phyloP scores from a whole-genome alignment of 164 flowering plant species.

The Warburgia ugandensis region DNA sequence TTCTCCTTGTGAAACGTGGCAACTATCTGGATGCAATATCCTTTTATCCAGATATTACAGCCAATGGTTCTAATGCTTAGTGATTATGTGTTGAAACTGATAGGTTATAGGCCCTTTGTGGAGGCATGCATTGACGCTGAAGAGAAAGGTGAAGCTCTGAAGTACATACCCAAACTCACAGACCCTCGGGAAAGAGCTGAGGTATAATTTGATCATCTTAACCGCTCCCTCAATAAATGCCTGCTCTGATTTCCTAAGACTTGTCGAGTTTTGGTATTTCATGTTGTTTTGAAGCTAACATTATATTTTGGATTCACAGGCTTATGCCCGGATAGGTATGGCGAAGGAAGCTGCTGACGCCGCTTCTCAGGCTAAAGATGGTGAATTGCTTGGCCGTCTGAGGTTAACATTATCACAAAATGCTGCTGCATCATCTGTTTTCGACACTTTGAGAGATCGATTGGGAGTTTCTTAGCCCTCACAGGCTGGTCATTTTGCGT shows the following conservation, averaged over 20 bases:
- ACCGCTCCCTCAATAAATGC: too few relatives aligned
- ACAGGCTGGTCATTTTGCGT: too few relatives aligned
- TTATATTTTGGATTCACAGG: constrained; percentile 28
- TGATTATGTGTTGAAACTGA: neutral
- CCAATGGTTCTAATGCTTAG: neutral
- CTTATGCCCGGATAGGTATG: constrained; percentile 94
- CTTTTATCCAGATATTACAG: too few relatives aligned
- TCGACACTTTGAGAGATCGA: constrained; percentile 65
- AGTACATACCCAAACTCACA: constrained; percentile 82
- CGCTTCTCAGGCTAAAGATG: constrained; percentile 88
- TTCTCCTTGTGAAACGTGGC: neutral
- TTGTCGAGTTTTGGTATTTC: too few relatives aligned
- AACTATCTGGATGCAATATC: too few relatives aligned
- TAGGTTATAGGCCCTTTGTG: constrained; percentile 92
- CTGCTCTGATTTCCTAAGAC: too few relatives aligned
- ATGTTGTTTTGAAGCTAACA: neutral
- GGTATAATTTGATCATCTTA: constrained; percentile 30
- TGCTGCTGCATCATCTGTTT: constrained; percentile 81
- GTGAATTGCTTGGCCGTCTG: constrained; percentile 86
- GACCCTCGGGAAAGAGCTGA: constrained; percentile 92
- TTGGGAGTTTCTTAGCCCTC: constrained; percentile 56
- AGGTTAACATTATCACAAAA: constrained; percentile 69
- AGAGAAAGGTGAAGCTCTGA: constrained; percentile 84
- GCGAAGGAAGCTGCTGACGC: constrained; percentile 98
- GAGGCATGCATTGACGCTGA: constrained; percentile 94